Evolutionary conservation across 2,329 filamentous ascomycete genomes (phyloP).

Genomic region (Ophiostoma sp.): DNA sequence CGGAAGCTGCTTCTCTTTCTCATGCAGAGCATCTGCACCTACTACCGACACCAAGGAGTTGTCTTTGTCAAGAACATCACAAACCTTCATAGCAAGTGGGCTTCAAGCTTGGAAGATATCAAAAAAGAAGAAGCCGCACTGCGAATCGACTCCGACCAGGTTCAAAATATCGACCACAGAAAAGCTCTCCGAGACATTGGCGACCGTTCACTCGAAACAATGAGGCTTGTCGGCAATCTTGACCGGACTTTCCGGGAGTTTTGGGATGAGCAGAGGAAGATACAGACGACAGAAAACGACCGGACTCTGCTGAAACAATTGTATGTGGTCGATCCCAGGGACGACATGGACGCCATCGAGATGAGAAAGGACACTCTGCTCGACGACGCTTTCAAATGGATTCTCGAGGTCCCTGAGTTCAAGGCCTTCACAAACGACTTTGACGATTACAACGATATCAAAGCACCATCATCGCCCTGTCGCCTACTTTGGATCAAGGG

Average conservation of each 20-base stretch:
- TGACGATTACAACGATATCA: neutral
- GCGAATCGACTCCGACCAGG: neutral
- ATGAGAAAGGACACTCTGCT: constrained; percentile 13
- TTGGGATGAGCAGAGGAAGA: neutral
- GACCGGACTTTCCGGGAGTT: neutral
- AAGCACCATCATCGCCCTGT: neutral
- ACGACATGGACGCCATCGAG: constrained; percentile 17
- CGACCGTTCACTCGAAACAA: neutral
- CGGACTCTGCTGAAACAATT: neutral
- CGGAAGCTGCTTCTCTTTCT: constrained; percentile 42
- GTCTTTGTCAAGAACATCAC: constrained; percentile 37
- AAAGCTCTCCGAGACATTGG: neutral
- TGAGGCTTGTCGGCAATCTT: neutral
- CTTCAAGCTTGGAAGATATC: constrained; percentile 35
- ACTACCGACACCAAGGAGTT: constrained; percentile 36
- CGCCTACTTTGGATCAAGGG: constrained; percentile 21
- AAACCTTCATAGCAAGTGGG: constrained; percentile 40
- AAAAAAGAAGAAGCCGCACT: constrained; percentile 34
- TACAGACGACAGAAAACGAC: neutral
- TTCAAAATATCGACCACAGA: neutral
- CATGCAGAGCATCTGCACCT: constrained; percentile 44
- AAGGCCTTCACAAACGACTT: constrained; percentile 1
- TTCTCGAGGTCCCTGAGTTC: constrained; percentile 15
- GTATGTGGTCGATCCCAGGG: neutral
- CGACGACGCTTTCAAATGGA: constrained; percentile 5